phyloP scores from a whole-genome alignment of 1,139 yeast species.

The Hemisphaericaspora xylofermentans region DNA sequence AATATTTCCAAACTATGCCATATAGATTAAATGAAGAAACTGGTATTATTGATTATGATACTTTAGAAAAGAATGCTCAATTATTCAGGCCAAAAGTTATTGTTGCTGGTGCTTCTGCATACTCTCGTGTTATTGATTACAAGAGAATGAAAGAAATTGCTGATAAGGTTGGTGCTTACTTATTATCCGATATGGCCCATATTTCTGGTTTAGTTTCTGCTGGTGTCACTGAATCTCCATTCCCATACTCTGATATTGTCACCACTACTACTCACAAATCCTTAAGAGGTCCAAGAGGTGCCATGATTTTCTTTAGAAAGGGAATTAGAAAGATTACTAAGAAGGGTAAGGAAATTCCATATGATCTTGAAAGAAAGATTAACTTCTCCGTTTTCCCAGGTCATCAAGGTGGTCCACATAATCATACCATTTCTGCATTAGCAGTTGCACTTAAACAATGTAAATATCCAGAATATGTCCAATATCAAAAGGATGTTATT shows the following conservation, averaged over 20 bases:
- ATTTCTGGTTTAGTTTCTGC: constrained; percentile 94
- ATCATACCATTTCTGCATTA: constrained; percentile 93
- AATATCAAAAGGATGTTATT: constrained; percentile 81
- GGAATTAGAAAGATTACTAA: constrained; percentile 83
- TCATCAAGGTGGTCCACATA: constrained; percentile 99
- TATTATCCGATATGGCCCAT: constrained; percentile 95
- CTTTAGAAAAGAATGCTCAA: constrained; percentile 76
- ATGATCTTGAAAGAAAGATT: constrained; percentile 85
- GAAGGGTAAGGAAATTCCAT: constrained; percentile 83
- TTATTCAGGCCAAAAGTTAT: constrained; percentile 92
- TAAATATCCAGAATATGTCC: constrained; percentile 76
- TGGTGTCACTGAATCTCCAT: constrained; percentile 88
- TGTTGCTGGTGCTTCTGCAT: constrained; percentile 97
- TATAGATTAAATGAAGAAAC: constrained; percentile 83
- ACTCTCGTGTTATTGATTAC: constrained; percentile 89
- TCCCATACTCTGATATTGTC: constrained; percentile 91
- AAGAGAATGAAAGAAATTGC: constrained; percentile 86
- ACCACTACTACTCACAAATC: constrained; percentile 98
- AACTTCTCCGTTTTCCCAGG: constrained; percentile 98
- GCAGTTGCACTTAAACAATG: constrained; percentile 95
- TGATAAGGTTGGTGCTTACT: constrained; percentile 89
- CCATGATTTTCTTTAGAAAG: constrained; percentile 95
- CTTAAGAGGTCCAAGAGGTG: constrained; percentile 98
- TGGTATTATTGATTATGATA: constrained; percentile 90
- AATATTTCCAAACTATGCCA: constrained; percentile 96